phyloP scores from a whole-genome alignment of 2,329 filamentous ascomycete species.

The Daldinia sp. region DNA sequence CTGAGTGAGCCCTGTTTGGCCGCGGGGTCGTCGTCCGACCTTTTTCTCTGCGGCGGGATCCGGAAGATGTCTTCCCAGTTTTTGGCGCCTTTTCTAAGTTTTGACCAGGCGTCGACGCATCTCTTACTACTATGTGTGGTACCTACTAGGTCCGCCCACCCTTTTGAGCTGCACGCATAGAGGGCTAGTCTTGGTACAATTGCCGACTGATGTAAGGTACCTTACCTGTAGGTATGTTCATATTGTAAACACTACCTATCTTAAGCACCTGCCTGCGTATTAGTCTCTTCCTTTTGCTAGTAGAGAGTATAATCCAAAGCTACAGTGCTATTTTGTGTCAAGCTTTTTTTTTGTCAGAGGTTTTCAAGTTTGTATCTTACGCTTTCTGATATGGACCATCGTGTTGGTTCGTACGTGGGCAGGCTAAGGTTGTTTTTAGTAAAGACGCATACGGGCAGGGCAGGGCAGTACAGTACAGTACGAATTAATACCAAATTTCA shows the following conservation, averaged over 20 bases:
- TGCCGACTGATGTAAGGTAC: slow-evolving; percentile 5
- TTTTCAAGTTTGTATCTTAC: slow-evolving; percentile 12
- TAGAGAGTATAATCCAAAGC: slow-evolving; percentile 7
- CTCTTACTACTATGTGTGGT: slow-evolving; percentile 30
- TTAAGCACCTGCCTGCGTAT: no score
- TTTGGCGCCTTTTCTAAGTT: slow-evolving; percentile 28
- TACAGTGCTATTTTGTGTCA: slow-evolving; percentile 10
- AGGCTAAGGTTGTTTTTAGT: slow-evolving; percentile 1
- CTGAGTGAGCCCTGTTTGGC: slow-evolving; percentile 14
- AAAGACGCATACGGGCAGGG: slow-evolving; percentile 15
- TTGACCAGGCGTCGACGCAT: slow-evolving; percentile 17
- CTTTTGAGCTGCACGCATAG: slow-evolving; percentile 14
- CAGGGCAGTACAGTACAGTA: no score
- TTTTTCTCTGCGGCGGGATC: slow-evolving; percentile 29
- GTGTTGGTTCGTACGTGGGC: slow-evolving; percentile 29
- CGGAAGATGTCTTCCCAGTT: slow-evolving; percentile 28
- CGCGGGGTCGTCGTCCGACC: slow-evolving; percentile 33
- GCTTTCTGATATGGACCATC: slow-evolving; percentile 11
- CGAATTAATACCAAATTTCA: slow-evolving; percentile 8
- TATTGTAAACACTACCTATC: slow-evolving; percentile 3
- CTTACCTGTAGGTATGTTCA: neutral
- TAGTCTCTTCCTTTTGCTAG: neutral
- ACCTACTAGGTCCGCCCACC: slow-evolving; percentile 23
- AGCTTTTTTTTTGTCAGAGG: neutral
- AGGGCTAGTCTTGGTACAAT: slow-evolving; percentile 16